These are phyloP conservation scores for Ettlia oleoabundans DNA, from an alignment of 139 green algal genomes.

Conservation along the genomic window DNA sequence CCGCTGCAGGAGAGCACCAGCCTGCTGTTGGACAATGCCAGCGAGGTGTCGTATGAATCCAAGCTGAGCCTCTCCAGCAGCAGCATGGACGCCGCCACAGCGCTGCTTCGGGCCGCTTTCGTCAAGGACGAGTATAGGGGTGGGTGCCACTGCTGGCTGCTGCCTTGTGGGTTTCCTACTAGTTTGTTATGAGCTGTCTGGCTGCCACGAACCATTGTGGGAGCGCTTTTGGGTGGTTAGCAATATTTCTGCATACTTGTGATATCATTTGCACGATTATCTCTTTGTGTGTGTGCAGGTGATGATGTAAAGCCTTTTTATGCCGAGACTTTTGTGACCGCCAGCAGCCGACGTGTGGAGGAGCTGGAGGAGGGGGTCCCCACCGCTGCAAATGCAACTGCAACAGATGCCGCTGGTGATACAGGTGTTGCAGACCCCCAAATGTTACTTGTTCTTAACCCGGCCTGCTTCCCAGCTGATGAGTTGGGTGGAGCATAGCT, in stretches of 20 bases:
- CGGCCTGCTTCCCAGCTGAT: too few relatives aligned
- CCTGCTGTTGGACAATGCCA: slow-evolving; percentile 13
- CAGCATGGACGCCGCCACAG: not conserved
- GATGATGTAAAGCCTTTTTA: slow-evolving; percentile 48
- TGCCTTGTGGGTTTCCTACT: too few relatives aligned
- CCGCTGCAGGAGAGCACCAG: not conserved
- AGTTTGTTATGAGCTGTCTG: not conserved
- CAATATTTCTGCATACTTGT: not conserved
- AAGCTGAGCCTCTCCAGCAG: slow-evolving; percentile 29
- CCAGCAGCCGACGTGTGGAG: not conserved
- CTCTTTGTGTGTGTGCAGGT: not conserved
- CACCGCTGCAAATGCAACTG: not conserved
- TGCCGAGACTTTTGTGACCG: not conserved
- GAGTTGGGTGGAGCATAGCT: too few relatives aligned
- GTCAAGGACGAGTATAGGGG: slow-evolving; percentile 38
- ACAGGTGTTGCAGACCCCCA: not conserved
- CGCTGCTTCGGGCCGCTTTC: slow-evolving; percentile 26
- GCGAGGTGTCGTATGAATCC: slow-evolving; percentile 23
- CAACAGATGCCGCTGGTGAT: not conserved
- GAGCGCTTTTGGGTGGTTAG: not conserved
- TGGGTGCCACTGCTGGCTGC: too few relatives aligned
- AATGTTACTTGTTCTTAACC: too few relatives aligned
- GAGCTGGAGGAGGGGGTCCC: slow-evolving; percentile 3
- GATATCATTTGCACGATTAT: not conserved
- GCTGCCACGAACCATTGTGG: too few relatives aligned